A percentile compares a stretch with the other conserved stretches of the same genome.
Evolutionary conservation across 2,329 filamentous ascomycete genomes (phyloP).

Genomic region (Botrytis porri): DNA sequence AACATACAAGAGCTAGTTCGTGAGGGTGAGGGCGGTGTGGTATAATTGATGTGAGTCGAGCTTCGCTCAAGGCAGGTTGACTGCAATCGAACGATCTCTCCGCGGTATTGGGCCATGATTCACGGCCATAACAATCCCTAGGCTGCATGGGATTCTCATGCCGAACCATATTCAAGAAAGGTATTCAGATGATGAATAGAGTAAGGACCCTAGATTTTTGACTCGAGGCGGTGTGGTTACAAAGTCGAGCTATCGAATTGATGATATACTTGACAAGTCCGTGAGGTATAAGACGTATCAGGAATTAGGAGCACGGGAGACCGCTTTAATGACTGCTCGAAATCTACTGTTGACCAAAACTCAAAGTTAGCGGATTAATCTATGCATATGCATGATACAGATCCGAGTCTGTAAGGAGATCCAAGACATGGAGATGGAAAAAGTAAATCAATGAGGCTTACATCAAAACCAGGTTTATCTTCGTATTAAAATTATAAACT

Average conservation of each 20-base stretch:
- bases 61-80: conserved; percentile 23
- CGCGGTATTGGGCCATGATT: conserved; percentile 23
- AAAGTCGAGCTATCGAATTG: conserved; percentile 39
- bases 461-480: conserved; percentile 4
- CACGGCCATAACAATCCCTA: conserved; percentile 26
- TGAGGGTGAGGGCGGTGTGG: conserved; percentile 20
- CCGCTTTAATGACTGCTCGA: conserved; percentile 9
- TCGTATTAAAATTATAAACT: conserved; percentile 5
- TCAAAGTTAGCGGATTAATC: neutral
- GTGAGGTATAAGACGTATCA: conserved; percentile 22
- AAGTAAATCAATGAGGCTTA: conserved; percentile 18
- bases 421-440: conserved; percentile 27
- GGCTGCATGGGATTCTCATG: conserved; percentile 23
- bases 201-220: conserved; percentile 17
- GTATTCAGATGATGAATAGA: neutral
- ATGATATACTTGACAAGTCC: conserved; percentile 25
- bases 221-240: conserved; percentile 27
- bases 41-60: conserved; percentile 17
- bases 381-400: neutral
- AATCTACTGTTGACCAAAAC: neutral
- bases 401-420: conserved; percentile 20
- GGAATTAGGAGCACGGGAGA: conserved; percentile 19
- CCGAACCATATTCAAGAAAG: conserved; percentile 33
- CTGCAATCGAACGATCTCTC: conserved; percentile 29
- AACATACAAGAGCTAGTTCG: conserved; percentile 15